Evolutionary conservation across 2,329 filamentous ascomycete genomes (phyloP), one percentile per base, ranked within the genome.

Genomic region (Paraphoma sp.): DNA sequence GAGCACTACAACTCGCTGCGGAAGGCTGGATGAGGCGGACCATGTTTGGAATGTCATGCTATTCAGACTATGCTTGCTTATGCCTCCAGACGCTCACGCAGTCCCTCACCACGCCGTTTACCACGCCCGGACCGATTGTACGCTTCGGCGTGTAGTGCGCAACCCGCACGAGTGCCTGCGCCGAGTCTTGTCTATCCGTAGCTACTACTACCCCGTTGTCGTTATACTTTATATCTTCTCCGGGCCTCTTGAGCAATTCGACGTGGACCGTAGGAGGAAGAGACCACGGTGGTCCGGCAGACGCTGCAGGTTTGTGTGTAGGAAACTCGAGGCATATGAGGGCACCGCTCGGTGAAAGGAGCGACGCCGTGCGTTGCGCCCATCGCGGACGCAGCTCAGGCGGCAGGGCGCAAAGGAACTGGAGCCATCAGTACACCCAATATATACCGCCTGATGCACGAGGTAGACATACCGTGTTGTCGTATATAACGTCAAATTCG

Each of bases 1-100:
- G 95, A 98, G 80, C 95, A 99, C 79, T 99, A 99, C 79, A 99
- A 99, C 75, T 96, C 93, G 51, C 78, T 99, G 73, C 71, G 80
- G 43, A 81, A 75, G 53, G 57, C 50, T 23, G 57, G 60, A 54
- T 76, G 70, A 75, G 51, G 17, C 7, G 33, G 46, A 36, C 12
- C 38, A 49, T 30, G 6, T 17, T 45, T 29, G 14, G 28, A 38
- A 10, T 51, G 23, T 23, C 23, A 23, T 23, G 23, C 2, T 5
- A 23, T 23, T 23, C 5, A 23, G 23, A 23, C 23, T 73, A 41
- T 75, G 79, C 55, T 71, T 73, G 23, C 23, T 23, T 73, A 41
- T 75, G 79, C 56, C 71, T 73, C 82, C 82, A 84, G 29, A 84
- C 71, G 41, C 79, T 81, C 36, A 84, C 76, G 67, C 76, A 78